Evolutionary conservation across 345 rosid species (phyloP).

Genomic region (Erucastrum elatum): DNA sequence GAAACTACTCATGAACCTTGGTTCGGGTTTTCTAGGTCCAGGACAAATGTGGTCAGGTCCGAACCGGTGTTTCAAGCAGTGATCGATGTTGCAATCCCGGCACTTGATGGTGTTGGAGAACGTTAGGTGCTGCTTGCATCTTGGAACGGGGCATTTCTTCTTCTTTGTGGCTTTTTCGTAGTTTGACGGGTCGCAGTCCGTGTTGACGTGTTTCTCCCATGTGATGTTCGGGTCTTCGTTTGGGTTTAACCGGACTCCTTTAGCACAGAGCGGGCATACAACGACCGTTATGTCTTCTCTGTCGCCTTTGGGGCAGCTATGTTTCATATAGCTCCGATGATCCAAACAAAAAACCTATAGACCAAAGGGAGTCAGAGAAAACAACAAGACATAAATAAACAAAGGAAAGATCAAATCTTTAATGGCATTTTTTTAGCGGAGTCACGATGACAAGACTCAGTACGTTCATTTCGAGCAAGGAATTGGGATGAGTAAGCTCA

Average conservation of each 20-base stretch:
- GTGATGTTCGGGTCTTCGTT: constrained; percentile 81
- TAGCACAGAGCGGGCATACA: constrained; percentile 88
- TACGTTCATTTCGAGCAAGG: too few relatives aligned
- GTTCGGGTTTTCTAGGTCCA: constrained; percentile 64
- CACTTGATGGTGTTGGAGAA: constrained; percentile 91
- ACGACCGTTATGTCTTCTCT: constrained; percentile 78
- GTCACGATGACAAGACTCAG: background rate
- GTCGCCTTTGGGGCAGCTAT: constrained; percentile 74
- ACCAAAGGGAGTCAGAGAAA: background rate
- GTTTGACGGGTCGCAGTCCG: constrained; percentile 88
- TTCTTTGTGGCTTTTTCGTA: constrained; percentile 83
- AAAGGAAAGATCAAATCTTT: background rate
- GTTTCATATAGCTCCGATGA: constrained; percentile 79
- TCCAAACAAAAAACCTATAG: constrained; percentile 81
- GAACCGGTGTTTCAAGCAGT: constrained; percentile 92
- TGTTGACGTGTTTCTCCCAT: constrained; percentile 83
- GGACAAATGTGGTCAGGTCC: constrained; percentile 83
- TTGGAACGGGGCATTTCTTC: constrained; percentile 84
- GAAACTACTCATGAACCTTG: constrained; percentile 47
- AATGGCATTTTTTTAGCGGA: background rate
- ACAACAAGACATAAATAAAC: background rate
- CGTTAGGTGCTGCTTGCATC: constrained; percentile 76
- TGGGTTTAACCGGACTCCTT: constrained; percentile 74
- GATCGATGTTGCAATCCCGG: constrained; percentile 73
- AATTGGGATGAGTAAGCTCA: background rate